Evolutionary conservation across 192 early-diverging fungal species (phyloP).

Genomic region (Nowakowskiella sp.): DNA sequence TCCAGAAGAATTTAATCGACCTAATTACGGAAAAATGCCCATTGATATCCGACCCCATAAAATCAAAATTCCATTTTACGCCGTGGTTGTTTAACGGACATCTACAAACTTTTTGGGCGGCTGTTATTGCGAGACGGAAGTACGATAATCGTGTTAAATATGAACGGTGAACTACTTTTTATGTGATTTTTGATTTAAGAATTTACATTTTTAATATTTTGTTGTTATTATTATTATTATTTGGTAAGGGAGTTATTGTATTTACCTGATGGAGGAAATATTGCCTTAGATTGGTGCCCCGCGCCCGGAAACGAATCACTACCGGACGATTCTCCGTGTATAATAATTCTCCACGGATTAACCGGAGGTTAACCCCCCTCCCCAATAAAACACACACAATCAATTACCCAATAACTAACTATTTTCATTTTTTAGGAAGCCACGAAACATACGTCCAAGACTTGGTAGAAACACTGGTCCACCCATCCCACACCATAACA

Average conservation of each 20-base stretch:
- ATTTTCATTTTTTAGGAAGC: too few relatives aligned
- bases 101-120: conserved; percentile 68
- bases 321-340: conserved; percentile 51
- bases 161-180: conserved; percentile 42
- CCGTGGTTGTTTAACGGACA: conserved; percentile 66
- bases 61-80: conserved; percentile 60
- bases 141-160: conserved; percentile 43
- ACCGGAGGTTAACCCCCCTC: conserved; percentile 89
- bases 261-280: conserved; percentile 73
- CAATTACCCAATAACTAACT: too few relatives aligned
- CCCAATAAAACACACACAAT: too few relatives aligned
- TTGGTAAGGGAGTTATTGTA: conserved; percentile 45
- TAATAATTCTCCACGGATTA: conserved; percentile 82
- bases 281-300: conserved; percentile 84
- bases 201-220: too few relatives aligned
- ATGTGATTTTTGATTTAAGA: not conserved
- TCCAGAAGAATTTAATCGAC: too few relatives aligned
- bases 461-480: conserved; percentile 53
- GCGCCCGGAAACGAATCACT: conserved; percentile 26
- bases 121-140: conserved; percentile 29
- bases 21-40: conserved; percentile 40
- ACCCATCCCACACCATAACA: conserved; percentile 8
- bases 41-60: conserved; percentile 34
- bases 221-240: too few relatives aligned
- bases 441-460: conserved; percentile 83